Conservation (phyloP, 495 filamentous ascomycete genomes). For the Aspergillus indologenus region DNA sequence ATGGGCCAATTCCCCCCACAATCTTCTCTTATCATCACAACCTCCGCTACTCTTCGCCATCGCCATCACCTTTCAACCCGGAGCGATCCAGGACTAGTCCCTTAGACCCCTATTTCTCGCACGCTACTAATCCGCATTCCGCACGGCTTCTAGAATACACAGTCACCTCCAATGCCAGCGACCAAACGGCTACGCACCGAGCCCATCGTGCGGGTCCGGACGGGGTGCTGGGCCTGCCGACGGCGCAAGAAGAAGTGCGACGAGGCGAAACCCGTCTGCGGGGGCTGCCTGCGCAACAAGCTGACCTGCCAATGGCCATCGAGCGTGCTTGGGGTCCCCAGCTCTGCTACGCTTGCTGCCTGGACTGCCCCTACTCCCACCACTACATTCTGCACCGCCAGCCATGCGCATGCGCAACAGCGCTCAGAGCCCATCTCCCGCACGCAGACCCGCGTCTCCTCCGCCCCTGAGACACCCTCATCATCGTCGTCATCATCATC, state of each 20-base stretch:
- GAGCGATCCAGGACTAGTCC: not conserved
- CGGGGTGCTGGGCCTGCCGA: slow-evolving; percentile 81
- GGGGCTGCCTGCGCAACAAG: slow-evolving; percentile 42
- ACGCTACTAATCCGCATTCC: not conserved
- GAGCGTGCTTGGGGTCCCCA: slow-evolving; percentile 18
- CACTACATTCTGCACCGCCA: not conserved
- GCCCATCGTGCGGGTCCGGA: slow-evolving; percentile 44
- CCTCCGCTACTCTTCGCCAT: not conserved
- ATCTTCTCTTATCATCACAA: not conserved
- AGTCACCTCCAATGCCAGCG: slow-evolving; percentile 24
- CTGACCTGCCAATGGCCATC: slow-evolving; percentile 34
- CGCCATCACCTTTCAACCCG: not conserved
- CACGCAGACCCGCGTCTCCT: not conserved
- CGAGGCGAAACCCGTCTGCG: slow-evolving; percentile 74
- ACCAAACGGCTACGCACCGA: slow-evolving; percentile 27
- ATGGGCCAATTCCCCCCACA: not conserved
- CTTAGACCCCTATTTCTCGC: not conserved
- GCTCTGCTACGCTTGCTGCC: too few species aligned
- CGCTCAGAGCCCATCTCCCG: not conserved
- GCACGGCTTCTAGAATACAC: not conserved
- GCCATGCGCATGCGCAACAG: not conserved
- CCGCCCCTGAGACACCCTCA: not conserved
- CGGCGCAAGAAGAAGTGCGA: slow-evolving; percentile 95
- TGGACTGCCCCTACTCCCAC: too few species aligned
- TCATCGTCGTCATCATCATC: not conserved